Percentiles rank a stretch among this genome's conserved stretches.
Evolutionary conservation across 2,329 filamentous ascomycete species (phyloP).

Genomic region (Aspergillus fumigatus): DNA sequence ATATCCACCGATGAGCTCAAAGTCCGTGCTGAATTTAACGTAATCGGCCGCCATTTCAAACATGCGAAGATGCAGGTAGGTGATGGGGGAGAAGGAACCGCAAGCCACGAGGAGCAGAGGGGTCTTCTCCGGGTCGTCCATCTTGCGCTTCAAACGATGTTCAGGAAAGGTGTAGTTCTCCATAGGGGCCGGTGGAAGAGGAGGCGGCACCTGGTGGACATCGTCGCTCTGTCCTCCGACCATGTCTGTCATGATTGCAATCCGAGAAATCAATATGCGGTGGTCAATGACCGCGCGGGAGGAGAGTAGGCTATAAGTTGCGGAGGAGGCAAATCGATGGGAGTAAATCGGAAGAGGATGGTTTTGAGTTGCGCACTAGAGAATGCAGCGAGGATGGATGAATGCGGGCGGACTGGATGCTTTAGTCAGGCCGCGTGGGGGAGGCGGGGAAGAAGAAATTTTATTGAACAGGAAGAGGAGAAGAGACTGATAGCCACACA

Average conservation of each 20-base stretch:
- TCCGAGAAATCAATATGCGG: background rate
- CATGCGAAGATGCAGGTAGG: slow-evolving; percentile 66
- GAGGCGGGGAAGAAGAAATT: slow-evolving; percentile 3
- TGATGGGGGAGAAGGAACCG: slow-evolving; percentile 61
- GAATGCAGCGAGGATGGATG: background rate
- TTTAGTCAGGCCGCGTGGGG: slow-evolving; percentile 6
- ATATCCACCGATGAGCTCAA: slow-evolving; percentile 83
- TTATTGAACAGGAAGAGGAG: background rate
- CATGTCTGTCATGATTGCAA: slow-evolving; percentile 27
- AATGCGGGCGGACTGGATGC: slow-evolving; percentile 2
- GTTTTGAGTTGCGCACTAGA: background rate
- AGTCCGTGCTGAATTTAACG: slow-evolving; percentile 68
- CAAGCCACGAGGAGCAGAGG: slow-evolving; percentile 47
- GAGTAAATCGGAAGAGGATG: background rate
- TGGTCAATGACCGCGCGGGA: background rate
- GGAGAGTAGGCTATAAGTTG: background rate
- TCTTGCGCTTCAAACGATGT: slow-evolving; percentile 41
- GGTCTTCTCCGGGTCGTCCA: slow-evolving; percentile 45
- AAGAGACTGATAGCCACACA: background rate
- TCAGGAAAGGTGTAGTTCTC: slow-evolving; percentile 44
- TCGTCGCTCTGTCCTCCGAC: slow-evolving; percentile 25
- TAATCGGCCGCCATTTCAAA: slow-evolving; percentile 84
- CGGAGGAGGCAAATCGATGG: background rate
- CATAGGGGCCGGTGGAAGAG: slow-evolving; percentile 26
- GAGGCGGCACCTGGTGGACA: slow-evolving; percentile 20